phyloP scores from a whole-genome alignment of 1,284 basidiomycete species.

The Ceratobasidium sp. region DNA sequence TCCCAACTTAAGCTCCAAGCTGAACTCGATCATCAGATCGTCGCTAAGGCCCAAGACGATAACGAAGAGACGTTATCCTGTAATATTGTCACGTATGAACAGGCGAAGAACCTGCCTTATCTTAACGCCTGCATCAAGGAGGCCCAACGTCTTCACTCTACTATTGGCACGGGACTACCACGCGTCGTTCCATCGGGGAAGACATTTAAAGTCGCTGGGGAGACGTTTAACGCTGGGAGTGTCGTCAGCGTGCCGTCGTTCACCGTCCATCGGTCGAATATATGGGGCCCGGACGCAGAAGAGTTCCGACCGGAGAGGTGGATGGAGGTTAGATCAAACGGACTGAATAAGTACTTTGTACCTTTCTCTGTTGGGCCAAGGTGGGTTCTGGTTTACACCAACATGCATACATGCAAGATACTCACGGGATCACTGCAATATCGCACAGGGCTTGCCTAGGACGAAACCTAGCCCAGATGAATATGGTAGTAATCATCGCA shows the following conservation, averaged over 20 bases:
- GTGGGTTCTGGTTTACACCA: background rate
- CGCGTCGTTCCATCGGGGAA: conserved; percentile 35
- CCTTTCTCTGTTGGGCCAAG: conserved; percentile 63
- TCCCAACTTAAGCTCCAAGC: background rate
- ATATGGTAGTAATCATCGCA: conserved; percentile 74
- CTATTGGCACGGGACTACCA: conserved; percentile 44
- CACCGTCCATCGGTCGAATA: conserved; percentile 43
- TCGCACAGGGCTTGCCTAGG: conserved; percentile 3
- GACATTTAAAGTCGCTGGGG: background rate
- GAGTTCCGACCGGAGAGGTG: conserved; percentile 44
- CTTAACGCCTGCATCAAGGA: conserved; percentile 46
- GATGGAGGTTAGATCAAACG: no score
- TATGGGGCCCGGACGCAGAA: conserved; percentile 43
- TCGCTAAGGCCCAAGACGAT: background rate
- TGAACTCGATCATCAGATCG: conserved; percentile 4
- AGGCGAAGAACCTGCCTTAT: conserved; percentile 43
- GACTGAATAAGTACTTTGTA: conserved; percentile 69
- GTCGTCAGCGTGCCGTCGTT: conserved; percentile 44
- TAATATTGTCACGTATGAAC: conserved; percentile 37
- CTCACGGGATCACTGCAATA: background rate
- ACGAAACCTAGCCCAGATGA: conserved; percentile 74
- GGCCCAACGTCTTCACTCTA: conserved; percentile 44
- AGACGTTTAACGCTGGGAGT: conserved; percentile 36
- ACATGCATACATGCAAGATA: background rate
- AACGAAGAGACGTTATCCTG: background rate